Evolutionary conservation across 1,284 basidiomycete genomes (phyloP), one percentile per base, ranked within the genome.

Genomic region (Fomes fomentarius): DNA sequence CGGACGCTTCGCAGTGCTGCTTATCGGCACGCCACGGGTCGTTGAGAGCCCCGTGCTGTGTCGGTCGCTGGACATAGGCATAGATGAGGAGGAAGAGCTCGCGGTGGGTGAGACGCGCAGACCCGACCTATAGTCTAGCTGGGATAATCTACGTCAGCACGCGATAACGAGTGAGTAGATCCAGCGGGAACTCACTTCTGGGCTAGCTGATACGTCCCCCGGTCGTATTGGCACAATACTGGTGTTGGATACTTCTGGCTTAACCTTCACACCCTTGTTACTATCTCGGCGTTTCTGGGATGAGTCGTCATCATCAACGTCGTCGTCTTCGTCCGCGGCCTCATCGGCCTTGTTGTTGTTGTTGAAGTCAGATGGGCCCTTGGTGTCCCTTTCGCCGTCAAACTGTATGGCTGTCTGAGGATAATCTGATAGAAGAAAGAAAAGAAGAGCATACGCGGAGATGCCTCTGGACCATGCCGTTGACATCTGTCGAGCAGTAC

Each of bases 401-500:
- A 80, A 82, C 81, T 83, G 60, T 5, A 17, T 24, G 15, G 21
- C 19, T 38, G 52, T 50, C 45, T 53, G 61, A 44, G 52, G 43
- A 26, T 22, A 39, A 47, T 44, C 15, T 26, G n/a, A 15, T 25
- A 41, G 19, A 39, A 28, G 12, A 31, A 33, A 50, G 19, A 28
- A 21, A 42, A 21, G 33, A 24, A 9, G 21, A 4, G 66, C 75
- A 57, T 59, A 83, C 81, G 50, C 78, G 72, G 8, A 78, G 61
- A 65, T 82, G 79, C 37, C 77, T 71, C 47, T 77, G 71, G 30
- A 84, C 71, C 53, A 82, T 77, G 38, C 71, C 67, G 56, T 74
- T 70, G 56, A 79, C 72, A 57, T 83, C 78, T n/a, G 71, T 73
- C 2, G 80, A 82, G 61, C 76, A 79, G 66, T 83, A 84, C 67